Percentiles rank a stretch among this genome's conserved stretches.
Conservation (phyloP, 306 rosid species). For the Elaeagnus macrophylla region DNA sequence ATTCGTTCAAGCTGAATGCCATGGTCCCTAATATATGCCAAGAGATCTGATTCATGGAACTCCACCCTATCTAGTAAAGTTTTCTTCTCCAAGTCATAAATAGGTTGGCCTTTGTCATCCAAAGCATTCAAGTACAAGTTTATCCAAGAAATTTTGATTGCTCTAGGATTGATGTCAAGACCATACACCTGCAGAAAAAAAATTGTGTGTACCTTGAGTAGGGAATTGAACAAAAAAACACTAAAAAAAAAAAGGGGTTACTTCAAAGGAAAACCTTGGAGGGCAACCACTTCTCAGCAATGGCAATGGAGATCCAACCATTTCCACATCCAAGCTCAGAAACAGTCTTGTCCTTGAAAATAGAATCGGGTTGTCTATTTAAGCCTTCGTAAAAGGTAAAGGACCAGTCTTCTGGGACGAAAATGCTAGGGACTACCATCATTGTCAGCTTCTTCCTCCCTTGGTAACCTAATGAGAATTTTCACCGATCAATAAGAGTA, state of each 20-base stretch:
- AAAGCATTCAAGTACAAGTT: conserved; percentile 84
- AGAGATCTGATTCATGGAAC: conserved; percentile 90
- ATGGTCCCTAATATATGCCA: conserved; percentile 63
- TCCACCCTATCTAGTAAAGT: conserved; percentile 90
- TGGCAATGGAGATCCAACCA: conserved; percentile 98
- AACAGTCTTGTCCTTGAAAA: conserved; percentile 71
- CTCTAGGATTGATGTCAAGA: conserved; percentile 93
- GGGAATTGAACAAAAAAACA: neutral
- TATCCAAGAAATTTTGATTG: conserved; percentile 79
- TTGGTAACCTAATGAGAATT: conserved; percentile 36
- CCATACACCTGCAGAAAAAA: conserved; percentile 67
- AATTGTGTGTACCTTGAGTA: neutral
- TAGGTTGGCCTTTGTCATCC: conserved; percentile 66
- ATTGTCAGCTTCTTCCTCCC: conserved; percentile 78
- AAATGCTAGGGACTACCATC: conserved; percentile 97
- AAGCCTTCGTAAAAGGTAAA: conserved; percentile 89
- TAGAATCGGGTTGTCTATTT: conserved; percentile 73
- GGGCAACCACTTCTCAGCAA: conserved; percentile 93
- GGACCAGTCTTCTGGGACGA: conserved; percentile 95
- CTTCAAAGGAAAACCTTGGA: conserved; percentile 44
- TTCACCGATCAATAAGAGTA: no score
- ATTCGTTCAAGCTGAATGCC: conserved; percentile 79
- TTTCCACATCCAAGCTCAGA: conserved; percentile 97
- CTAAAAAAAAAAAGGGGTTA: neutral
- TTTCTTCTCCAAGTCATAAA: conserved; percentile 66